Conservation (phyloP, 192 early-diverging fungal genomes). For the Pilaira anomala region DNA sequence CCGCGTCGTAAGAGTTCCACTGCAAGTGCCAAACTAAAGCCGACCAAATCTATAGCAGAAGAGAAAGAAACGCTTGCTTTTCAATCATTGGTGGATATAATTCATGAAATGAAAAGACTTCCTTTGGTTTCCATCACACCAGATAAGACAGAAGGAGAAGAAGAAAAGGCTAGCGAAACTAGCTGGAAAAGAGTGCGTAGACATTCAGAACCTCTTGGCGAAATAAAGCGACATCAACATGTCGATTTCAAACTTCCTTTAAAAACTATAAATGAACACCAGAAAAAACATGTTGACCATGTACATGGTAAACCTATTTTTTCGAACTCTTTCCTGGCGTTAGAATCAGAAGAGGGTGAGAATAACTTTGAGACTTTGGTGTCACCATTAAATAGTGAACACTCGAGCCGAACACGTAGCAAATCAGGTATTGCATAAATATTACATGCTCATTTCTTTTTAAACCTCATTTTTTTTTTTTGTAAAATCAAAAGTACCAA, state of each 20-base stretch:
- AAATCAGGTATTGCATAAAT: constrained; percentile 9
- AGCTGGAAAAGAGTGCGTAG: not conserved
- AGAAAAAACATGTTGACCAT: not conserved
- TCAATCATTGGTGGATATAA: constrained; percentile 21
- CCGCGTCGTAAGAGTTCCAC: too few relatives aligned
- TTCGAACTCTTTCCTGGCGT: not conserved
- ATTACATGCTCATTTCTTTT: not conserved
- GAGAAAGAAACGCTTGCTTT: constrained; percentile 10
- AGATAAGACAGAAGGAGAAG: not conserved
- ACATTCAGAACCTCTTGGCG: not conserved
- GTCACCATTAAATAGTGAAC: not conserved
- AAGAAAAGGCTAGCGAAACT: not conserved
- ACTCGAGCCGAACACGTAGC: constrained; percentile 8
- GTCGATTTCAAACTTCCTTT: not conserved
- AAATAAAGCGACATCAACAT: not conserved
- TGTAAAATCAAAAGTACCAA: not conserved
- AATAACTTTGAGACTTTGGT: constrained; percentile 7
- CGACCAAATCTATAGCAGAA: too few relatives aligned
- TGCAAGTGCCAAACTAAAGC: too few relatives aligned
- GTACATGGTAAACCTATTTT: not conserved
- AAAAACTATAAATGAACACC: constrained; percentile 4
- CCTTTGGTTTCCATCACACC: not conserved
- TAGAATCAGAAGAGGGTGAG: not conserved
- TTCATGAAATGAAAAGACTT: constrained; percentile 12
- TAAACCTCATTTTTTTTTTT: not conserved